phyloP scores from a whole-genome alignment of 192 early-diverging fungal genomes.

The Umbelopsis sp. region DNA sequence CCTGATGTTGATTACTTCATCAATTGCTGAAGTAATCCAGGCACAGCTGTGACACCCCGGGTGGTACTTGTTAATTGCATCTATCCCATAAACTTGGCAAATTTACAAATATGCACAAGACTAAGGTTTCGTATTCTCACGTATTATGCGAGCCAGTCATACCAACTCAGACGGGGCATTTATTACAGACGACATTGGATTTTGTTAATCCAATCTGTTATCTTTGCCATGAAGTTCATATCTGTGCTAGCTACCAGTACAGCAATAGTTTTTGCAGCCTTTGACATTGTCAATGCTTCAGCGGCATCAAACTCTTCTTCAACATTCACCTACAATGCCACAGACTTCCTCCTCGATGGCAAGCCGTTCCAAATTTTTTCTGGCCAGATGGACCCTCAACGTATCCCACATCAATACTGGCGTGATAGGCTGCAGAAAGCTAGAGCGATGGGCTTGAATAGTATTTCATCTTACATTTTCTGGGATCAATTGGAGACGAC shows the following conservation, averaged over 20 bases:
- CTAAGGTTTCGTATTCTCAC: not conserved
- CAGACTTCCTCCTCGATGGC: slow-evolving; percentile 13
- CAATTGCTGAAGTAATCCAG: slow-evolving; percentile 16
- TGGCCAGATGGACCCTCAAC: slow-evolving; percentile 22
- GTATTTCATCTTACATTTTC: slow-evolving; percentile 20
- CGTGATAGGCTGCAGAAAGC: slow-evolving; percentile 16
- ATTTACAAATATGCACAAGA: not conserved
- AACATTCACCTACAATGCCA: slow-evolving; percentile 10
- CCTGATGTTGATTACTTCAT: not conserved
- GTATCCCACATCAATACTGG: slow-evolving; percentile 18
- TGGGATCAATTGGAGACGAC: slow-evolving; percentile 14
- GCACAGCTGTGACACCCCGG: not conserved
- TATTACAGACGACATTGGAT: not conserved
- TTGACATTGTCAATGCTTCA: not conserved
- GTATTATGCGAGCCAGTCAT: not conserved
- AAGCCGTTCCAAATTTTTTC: not conserved
- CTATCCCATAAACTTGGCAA: not conserved
- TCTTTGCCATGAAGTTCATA: not conserved
- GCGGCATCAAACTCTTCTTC: not conserved
- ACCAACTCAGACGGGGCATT: not conserved
- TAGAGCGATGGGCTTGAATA: slow-evolving; percentile 16
- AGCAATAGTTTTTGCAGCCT: not conserved
- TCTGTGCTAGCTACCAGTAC: not conserved
- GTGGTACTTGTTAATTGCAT: not conserved
- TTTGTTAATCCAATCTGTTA: no score